phyloP scores from a whole-genome alignment of 2,329 filamentous ascomycete species.

The Alternaria consortialis region DNA sequence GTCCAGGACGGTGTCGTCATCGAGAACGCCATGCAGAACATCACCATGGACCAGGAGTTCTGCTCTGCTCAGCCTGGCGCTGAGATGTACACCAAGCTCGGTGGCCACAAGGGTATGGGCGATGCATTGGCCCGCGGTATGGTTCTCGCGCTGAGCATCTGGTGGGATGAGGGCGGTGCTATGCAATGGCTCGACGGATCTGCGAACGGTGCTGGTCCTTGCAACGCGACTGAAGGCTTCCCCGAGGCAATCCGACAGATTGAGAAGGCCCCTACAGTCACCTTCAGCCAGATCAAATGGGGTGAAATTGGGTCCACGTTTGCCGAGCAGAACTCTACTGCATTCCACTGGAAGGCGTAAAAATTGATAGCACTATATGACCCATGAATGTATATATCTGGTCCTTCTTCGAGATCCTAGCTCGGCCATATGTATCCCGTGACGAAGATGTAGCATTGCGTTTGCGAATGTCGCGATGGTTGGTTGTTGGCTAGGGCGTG shows the following conservation, averaged over 20 bases:
- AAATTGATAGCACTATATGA: not conserved
- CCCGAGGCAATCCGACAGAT: slow-evolving; percentile 59
- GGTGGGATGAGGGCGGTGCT: slow-evolving; percentile 62
- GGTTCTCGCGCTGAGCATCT: slow-evolving; percentile 65
- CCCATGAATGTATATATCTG: not conserved
- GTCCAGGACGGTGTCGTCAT: slow-evolving; percentile 69
- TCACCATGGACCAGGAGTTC: slow-evolving; percentile 45
- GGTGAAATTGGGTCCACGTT: slow-evolving; percentile 68
- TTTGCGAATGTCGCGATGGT: not conserved
- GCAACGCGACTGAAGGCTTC: slow-evolving; percentile 62
- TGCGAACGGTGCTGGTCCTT: slow-evolving; percentile 58
- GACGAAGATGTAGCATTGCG: not conserved
- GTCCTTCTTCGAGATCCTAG: too few relatives aligned
- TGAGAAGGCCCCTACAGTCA: slow-evolving; percentile 61
- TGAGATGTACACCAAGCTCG: slow-evolving; percentile 45
- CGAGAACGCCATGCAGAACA: slow-evolving; percentile 59
- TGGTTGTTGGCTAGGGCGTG: not conserved
- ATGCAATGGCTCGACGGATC: slow-evolving; percentile 68
- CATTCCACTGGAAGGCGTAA: slow-evolving; percentile 29
- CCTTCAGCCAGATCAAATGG: slow-evolving; percentile 66
- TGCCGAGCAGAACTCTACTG: slow-evolving; percentile 24
- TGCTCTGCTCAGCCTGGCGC: slow-evolving; percentile 42
- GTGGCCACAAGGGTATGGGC: slow-evolving; percentile 58
- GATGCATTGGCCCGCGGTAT: slow-evolving; percentile 60
- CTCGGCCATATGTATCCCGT: not conserved